These are phyloP conservation scores for Quercus variabilis DNA, from an alignment of 306 rosid species.

Conservation along the genomic window DNA sequence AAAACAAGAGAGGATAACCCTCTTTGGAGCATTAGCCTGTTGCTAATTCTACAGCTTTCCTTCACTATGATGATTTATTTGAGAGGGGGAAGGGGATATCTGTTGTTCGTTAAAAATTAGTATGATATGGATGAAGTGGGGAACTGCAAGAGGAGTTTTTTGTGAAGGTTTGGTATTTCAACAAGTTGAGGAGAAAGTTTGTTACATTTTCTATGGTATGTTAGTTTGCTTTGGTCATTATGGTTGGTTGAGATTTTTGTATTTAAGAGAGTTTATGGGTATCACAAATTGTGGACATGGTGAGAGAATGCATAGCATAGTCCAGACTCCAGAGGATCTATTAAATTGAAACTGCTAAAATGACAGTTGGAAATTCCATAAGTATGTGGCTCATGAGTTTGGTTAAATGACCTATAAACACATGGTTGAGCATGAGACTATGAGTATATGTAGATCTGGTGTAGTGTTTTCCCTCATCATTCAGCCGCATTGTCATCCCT, in stretches of 20 bases:
- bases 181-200: neutral
- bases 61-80: neutral
- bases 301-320: neutral
- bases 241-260: neutral
- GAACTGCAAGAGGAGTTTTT: neutral
- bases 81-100: neutral
- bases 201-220: neutral
- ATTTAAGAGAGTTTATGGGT: neutral
- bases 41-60: neutral
- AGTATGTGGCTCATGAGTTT: neutral
- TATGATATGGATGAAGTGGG: constrained; percentile 6
- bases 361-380: neutral
- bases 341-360: neutral
- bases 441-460: neutral
- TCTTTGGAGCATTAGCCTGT: neutral
- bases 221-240: neutral
- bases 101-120: neutral
- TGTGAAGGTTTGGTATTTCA: neutral
- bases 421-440: too few species aligned
- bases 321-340: neutral
- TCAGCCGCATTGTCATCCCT: neutral
- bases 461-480: neutral
- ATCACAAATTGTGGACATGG: neutral
- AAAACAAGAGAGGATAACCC: neutral
- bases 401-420: neutral